These are phyloP conservation scores for Amanita brunnescens DNA, from an alignment of 768 basidiomycete genomes.

Conservation along the genomic window DNA sequence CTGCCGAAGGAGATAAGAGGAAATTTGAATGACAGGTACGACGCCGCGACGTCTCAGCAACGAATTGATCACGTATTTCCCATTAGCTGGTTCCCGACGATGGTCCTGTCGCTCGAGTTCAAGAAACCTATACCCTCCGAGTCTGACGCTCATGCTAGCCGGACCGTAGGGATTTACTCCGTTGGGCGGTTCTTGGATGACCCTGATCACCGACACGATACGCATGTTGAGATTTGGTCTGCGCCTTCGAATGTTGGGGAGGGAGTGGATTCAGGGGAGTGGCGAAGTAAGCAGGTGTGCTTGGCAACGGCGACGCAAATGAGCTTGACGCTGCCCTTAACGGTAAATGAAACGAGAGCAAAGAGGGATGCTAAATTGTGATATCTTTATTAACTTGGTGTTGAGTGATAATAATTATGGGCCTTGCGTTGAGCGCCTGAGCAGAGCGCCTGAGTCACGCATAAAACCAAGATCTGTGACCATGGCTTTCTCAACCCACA, in stretches of 20 bases:
- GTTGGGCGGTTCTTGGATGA: constrained; percentile 42
- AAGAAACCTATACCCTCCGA: constrained; percentile 47
- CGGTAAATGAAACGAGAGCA: constrained; percentile 21
- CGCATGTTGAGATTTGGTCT: constrained; percentile 57
- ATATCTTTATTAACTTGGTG: background rate
- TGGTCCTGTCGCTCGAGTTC: constrained; percentile 54
- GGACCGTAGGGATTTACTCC: constrained; percentile 52
- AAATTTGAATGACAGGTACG: constrained; percentile 27
- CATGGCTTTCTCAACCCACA: constrained; percentile 49
- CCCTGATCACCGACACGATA: constrained; percentile 49
- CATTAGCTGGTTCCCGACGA: constrained; percentile 50
- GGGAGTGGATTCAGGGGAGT: constrained; percentile 31
- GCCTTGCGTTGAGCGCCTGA: too few species aligned
- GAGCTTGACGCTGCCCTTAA: constrained; percentile 39
- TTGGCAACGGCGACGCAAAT: constrained; percentile 55
- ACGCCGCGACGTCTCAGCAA: background rate
- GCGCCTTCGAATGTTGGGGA: constrained; percentile 49
- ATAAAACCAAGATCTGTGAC: too few species aligned
- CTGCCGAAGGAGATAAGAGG: constrained; percentile 38
- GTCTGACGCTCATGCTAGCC: constrained; percentile 29
- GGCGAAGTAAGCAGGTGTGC: constrained; percentile 60
- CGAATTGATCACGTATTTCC: background rate
- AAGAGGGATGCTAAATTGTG: constrained; percentile 16
- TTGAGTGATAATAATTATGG: too few species aligned
- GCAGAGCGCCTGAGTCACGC: too few species aligned